Base-by-base conservation (phyloP, 176 grass and related monocot species). In the Bolboschoenus planiculmis region DNA sequence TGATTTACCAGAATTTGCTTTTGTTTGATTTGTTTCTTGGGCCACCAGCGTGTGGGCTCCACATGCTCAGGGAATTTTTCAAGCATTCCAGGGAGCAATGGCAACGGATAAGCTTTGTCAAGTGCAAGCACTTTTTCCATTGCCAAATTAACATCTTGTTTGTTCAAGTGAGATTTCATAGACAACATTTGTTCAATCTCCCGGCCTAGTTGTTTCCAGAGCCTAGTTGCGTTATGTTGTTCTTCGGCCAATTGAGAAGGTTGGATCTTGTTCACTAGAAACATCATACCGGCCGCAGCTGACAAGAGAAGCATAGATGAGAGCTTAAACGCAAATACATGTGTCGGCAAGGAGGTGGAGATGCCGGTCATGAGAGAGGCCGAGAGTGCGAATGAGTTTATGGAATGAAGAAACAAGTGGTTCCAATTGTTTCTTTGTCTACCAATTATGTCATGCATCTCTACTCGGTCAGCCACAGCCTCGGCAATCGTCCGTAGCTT, bases 371-470 rank as follows among this genome's bases (percentile, higher is more conserved):
- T 83, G 26, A 87, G 67, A n/a, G 80, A 87, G 9, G 85, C 53
- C 0, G 66, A 23, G 53, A 83, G 80, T 3, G 79, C 51, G 1
- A 87, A 75, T 4, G 85, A 83, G 55, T 87, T 87, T 68, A 87
- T 48, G 27, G 70, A 83, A 67, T 78, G 53, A 29, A 83, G 70
- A 62, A 87, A 83, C 23, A 83, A 26, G 56, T 87, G 85, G 55
- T 87, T 87, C 85, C 80, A 87, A 15, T 87, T 83, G 67, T 87
- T 78, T 9, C 85, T 47, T 82, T 87, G 85, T 16, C 5, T 21
- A 37, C 85, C 80, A 53, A 87, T 87, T 81, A 87, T 83, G 18
- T 59, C 43, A 37, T 87, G 85, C 85, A 87, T 87, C 85, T 87
- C 85, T 2, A 54, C 80, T 1, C 85, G 23, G 14, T 87, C 85